Evolutionary conservation across 139 green algal species (phyloP).

Genomic region (Volvox africanus): DNA sequence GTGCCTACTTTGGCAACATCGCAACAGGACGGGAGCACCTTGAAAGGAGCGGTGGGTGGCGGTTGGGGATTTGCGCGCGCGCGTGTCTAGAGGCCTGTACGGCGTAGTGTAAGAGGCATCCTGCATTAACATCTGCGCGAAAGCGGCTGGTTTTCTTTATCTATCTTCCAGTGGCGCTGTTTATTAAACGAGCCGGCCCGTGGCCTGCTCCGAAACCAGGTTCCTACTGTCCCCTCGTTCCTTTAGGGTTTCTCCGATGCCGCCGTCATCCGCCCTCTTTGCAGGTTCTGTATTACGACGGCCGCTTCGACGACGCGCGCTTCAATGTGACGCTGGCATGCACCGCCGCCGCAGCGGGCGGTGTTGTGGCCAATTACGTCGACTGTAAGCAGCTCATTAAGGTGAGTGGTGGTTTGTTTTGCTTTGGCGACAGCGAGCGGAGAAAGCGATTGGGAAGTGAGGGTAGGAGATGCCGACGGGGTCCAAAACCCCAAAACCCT

Average conservation of each 20-base stretch:
- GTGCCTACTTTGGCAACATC: conserved; percentile 85
- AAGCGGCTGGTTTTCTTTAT: too few relatives aligned
- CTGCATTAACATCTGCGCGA: too few relatives aligned
- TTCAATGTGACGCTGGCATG: conserved; percentile 89
- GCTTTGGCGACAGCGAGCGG: not conserved
- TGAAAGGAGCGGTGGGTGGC: conserved; percentile 69
- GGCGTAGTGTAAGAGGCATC: too few relatives aligned
- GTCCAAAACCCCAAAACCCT: too few relatives aligned
- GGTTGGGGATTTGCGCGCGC: not conserved
- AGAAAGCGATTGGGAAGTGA: not conserved
- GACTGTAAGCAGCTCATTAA: conserved; percentile 84
- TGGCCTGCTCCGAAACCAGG: too few relatives aligned
- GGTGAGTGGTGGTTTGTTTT: conserved; percentile 57
- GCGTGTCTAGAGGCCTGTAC: too few relatives aligned
- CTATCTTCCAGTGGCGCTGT: too few relatives aligned
- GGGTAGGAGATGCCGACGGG: not conserved
- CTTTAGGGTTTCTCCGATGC: too few relatives aligned
- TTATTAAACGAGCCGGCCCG: too few relatives aligned
- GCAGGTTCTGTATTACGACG: conserved; percentile 96
- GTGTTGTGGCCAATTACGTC: conserved; percentile 89
- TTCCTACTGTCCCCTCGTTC: too few relatives aligned
- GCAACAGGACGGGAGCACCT: conserved; percentile 45
- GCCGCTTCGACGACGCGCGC: conserved; percentile 97
- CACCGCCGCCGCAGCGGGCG: conserved; percentile 90
- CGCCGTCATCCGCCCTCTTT: too few relatives aligned